Base-by-base conservation (phyloP, 2,329 filamentous ascomycete genomes). In the Periconia sp. region DNA sequence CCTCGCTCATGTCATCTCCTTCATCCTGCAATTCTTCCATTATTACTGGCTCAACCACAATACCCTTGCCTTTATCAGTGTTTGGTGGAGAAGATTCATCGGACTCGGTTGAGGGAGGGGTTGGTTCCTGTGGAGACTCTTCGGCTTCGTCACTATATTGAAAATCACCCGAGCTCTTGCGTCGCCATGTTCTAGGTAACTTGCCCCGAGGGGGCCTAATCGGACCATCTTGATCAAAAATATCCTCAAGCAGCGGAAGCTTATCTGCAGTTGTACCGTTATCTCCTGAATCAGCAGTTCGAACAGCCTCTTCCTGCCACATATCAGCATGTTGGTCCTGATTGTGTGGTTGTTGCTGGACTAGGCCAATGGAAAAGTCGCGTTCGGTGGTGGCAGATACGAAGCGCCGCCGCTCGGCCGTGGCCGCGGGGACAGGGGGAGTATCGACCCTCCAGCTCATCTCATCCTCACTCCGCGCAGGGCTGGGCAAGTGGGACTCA, bases 281-380 rank as follows among this genome's bases (percentile, higher is more conserved):
- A n/a, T 46, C 43, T 4, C 54, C 39, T 21, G 46, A 49, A 16
- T 52, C 43, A 0, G 58, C 54, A 12, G 63, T 61, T 7, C 19
- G 10, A 15, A 21, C 19, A 12, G 73, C 75, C 50, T 77, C 74
- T 43, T 75, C 74, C 56, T 74, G 66, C 75, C 75, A 78, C 16
- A 78, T 68, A 40, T 78, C 75, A 13, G 60, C 63, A 22, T 58
- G 60, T 13, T 61, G 56, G 15, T 61, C 55, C 13, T 53, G 6
- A 17, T 44, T 18, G 2, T 54, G 40, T 6, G 50, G 41, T 19
- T n/a, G 15, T 15, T 22, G 16, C 9, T 35, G 45, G 9, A 29
- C 32, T 3, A 17, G 16, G 11, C 11, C 17, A 4, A 37, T n/a
- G 29, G 13, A 33, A 17, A 23, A 21, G n/a, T 17, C 50, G 13